Evolutionary conservation across 345 rosid species (phyloP), one percentile per base, ranked within the genome.

Genomic region (Sonneratia alba): DNA sequence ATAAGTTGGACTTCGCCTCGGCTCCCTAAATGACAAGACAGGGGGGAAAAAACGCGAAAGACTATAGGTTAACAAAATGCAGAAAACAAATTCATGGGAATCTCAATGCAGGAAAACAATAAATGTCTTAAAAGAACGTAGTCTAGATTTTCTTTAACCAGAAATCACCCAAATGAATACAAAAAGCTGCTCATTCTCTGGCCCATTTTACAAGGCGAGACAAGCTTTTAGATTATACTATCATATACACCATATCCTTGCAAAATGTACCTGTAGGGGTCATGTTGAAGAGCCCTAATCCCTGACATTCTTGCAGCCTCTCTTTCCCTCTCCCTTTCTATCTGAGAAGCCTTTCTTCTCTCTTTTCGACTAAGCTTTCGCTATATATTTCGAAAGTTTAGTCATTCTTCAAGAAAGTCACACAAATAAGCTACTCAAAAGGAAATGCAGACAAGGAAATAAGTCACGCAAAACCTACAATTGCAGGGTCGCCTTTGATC

Each of bases 351-450:
- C 82, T 95, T 95, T 72, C 97, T 89, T 82, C 99, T 87, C 85
- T 95, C 99, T 77, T 95, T 95, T 19, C 99, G 96, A 83, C 99
- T 95, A 48, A 95, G 80, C 78, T 95, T 95, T 80, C 88, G 88
- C 99, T 95, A 76, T 76, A 82, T 27, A 74, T 72, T 64, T 78
- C 78, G 66, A 66, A 75, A 62, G 22, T 42, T 42, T 42, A 42
- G 45, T 42, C 45, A 42, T 42, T 42, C 32, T 8, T 22, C 14
- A 22, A n/a, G 32, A 62, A 62, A 34, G 32, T 13, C 12, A 11
- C 19, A 27, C 36, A 36, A 18, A 72, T 7, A 78, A 77, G 70
- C 32, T 7, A 0, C 21, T 45, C 55, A 45, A 24, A 24, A 22
- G 36, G 77, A 43, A 66, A 56, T 2, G 36, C 6, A 0, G 37